Base-by-base conservation (phyloP, 75 land plant genomes). In the Larix kaempferi region DNA sequence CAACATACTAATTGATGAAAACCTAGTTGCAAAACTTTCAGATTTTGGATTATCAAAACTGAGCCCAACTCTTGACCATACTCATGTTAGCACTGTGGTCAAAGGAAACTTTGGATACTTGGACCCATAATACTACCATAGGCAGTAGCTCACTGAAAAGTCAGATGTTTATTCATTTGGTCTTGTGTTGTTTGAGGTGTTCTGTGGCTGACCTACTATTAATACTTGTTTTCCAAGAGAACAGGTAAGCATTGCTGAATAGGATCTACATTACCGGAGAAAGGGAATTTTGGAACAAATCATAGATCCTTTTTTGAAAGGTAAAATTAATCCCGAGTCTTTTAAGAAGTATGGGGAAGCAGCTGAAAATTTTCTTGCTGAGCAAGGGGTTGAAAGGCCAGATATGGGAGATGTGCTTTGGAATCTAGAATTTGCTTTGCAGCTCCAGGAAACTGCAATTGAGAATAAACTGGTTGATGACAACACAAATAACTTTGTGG, bases 21-120 rank as follows among this genome's bases (percentile, higher is more conserved):
- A 86, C 7, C 83, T 88, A 74, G 89, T 87, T 13, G 91, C 93
- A 0, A 91, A 91, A 74, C 91, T 91, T 49, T 89, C 93, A 0
- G 93, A 91, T 82, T 91, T 91, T 54, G 93, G 93, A 54, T 80
- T 91, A 12, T 91, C 93, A 15, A 91, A 87, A 76, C 84, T 85
- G 3, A 91, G 91, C 11, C 87, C 91, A 41, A 71, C 74, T 29
- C 77, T 86, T n/a, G 88, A 86, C 59, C 87, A 86, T 57, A 83
- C 80, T 4, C 91, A 89, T 67, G 91, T 91, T 29, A 91, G 93
- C 77, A 86, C 88, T 8, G 88, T 86, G 23, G 88, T 86, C 16
- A 86, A 86, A 56, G 88, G 88, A 19, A 86, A 86, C 55, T 86
- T 86, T 54, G 88, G 88, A 29, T 86, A 86, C 77, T 57, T 86